These are phyloP conservation scores for Leishmania gerbilli DNA, from an alignment of 208 protist genomes.

Conservation along the genomic window DNA sequence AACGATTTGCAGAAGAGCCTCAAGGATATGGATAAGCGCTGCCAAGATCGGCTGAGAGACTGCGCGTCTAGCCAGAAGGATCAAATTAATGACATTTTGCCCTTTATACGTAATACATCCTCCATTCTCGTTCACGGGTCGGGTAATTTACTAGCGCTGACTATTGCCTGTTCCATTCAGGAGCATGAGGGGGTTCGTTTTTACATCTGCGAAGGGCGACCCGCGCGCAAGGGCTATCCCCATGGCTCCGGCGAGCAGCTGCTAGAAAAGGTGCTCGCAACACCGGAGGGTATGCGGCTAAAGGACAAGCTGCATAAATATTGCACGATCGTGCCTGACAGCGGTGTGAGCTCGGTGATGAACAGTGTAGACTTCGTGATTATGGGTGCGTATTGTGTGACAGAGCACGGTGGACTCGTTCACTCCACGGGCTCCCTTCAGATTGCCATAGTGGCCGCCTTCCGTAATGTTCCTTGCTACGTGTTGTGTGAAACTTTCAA, in stretches of 20 bases:
- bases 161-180: constrained; percentile 80
- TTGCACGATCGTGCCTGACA: constrained; percentile 91
- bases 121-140: constrained; percentile 85
- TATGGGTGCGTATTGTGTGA: constrained; percentile 97
- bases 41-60: constrained; percentile 53
- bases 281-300: constrained; percentile 60
- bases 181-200: constrained; percentile 85
- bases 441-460: constrained; percentile 95
- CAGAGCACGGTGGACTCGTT: constrained; percentile 99
- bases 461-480: constrained; percentile 98
- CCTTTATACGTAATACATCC: constrained; percentile 79
- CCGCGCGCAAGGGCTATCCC: constrained; percentile 48
- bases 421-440: constrained; percentile 98
- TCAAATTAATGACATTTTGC: constrained; percentile 84
- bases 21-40: constrained; percentile 69
- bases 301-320: constrained; percentile 60
- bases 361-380: constrained; percentile 96
- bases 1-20: constrained; percentile 56
- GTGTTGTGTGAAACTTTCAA: constrained; percentile 99
- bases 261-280: constrained; percentile 51
- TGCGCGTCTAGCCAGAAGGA: constrained; percentile 80
- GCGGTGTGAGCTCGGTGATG: constrained; percentile 84
- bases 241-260: constrained; percentile 59
- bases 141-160: constrained; percentile 70
- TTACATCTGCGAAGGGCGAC: constrained; percentile 81